phyloP scores from a whole-genome alignment of 192 early-diverging fungal species.

The Coemansia sp. region DNA sequence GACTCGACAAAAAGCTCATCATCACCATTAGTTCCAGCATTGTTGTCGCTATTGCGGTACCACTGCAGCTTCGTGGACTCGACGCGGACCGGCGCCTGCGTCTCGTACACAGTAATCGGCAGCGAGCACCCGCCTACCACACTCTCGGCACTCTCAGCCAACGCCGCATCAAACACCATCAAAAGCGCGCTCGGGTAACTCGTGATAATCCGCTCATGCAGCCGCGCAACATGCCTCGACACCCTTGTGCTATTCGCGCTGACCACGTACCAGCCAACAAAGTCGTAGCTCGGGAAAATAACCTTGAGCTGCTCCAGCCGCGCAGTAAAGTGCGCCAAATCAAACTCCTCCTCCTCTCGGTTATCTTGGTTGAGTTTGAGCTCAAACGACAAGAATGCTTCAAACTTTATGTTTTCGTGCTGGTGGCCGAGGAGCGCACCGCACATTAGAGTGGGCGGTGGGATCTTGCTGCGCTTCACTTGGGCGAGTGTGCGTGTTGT shows the following conservation, averaged over 20 bases:
- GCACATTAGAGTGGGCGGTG: constrained; percentile 9
- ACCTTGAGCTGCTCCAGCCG: constrained; percentile 36
- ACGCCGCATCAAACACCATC: constrained; percentile 42
- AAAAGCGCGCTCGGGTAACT: constrained; percentile 28
- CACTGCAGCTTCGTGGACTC: constrained; percentile 15
- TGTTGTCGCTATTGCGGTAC: neutral
- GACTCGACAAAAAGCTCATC: constrained; percentile 24
- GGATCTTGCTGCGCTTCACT: constrained; percentile 9
- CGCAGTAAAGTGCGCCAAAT: constrained; percentile 13
- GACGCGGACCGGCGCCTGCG: constrained; percentile 19
- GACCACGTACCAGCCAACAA: constrained; percentile 47
- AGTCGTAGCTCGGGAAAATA: constrained; percentile 44
- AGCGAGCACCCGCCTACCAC: constrained; percentile 13
- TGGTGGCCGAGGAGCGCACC: constrained; percentile 46
- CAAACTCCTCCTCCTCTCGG: constrained; percentile 5
- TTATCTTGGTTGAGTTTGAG: constrained; percentile 14
- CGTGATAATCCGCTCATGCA: constrained; percentile 33
- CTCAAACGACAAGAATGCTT: constrained; percentile 45
- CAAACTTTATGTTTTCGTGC: constrained; percentile 23
- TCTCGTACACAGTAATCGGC: constrained; percentile 43
- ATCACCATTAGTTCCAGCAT: no score
- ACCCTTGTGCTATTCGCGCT: constrained; percentile 15
- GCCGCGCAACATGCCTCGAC: constrained; percentile 9
- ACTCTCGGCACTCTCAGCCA: constrained; percentile 12
- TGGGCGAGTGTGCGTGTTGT: constrained; percentile 40